phyloP scores from a whole-genome alignment of 192 early-diverging fungal genomes.

The Entophlyctis helioformis region DNA sequence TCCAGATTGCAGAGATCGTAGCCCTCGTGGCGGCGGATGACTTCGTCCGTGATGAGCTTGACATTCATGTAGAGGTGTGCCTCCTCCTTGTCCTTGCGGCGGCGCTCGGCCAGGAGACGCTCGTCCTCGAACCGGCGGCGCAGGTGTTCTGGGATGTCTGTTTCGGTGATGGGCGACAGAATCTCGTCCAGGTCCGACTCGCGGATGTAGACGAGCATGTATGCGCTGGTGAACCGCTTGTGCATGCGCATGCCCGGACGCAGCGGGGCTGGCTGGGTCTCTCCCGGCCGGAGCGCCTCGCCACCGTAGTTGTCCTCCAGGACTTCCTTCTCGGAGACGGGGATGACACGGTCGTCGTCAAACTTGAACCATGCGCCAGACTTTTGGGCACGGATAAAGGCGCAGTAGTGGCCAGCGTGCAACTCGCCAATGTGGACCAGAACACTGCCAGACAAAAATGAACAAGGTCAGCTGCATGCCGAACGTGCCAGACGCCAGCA shows the following conservation, averaged over 20 bases:
- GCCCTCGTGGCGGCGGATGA: constrained; percentile 59
- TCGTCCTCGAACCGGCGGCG: constrained; percentile 49
- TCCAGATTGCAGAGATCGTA: constrained; percentile 81
- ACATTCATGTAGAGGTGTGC: constrained; percentile 51
- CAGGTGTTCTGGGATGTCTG: constrained; percentile 78
- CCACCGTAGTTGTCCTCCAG: constrained; percentile 94
- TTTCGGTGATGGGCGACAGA: constrained; percentile 45
- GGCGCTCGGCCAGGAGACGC: constrained; percentile 38
- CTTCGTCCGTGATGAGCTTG: constrained; percentile 53
- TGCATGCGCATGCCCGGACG: constrained; percentile 31
- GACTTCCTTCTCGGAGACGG: constrained; percentile 64
- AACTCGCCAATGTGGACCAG: constrained; percentile 91
- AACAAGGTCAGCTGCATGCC: neutral
- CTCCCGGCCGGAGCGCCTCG: too few relatives aligned
- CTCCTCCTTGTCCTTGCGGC: constrained; percentile 58
- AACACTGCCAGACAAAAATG: too few relatives aligned
- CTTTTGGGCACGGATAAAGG: constrained; percentile 68
- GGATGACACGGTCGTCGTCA: constrained; percentile 90
- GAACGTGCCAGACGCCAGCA: neutral
- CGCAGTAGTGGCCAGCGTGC: constrained; percentile 90
- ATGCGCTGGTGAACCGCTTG: constrained; percentile 88
- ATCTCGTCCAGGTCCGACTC: constrained; percentile 59
- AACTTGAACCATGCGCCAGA: constrained; percentile 83
- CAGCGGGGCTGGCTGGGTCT: constrained; percentile 7
- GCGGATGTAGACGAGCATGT: constrained; percentile 98